phyloP scores from a whole-genome alignment of 225 moss, liverwort and hornwort genomes.

The Straminergon stramineum region DNA sequence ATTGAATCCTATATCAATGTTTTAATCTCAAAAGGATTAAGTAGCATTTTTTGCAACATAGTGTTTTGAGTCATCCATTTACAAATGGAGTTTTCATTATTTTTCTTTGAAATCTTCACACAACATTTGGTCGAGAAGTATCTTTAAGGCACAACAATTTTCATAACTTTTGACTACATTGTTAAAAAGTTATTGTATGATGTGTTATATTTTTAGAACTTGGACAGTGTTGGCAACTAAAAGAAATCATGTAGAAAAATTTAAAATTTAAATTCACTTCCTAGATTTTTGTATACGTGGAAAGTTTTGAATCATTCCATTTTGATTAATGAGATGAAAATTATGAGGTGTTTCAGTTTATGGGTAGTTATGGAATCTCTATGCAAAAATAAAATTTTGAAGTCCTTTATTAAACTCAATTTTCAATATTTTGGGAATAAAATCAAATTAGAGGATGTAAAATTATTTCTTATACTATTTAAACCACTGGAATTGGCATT shows the following conservation, averaged over 20 bases:
- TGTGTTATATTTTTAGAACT: neutral
- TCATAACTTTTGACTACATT: neutral
- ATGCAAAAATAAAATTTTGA: neutral
- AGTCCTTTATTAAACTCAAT: neutral
- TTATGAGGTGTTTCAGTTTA: neutral
- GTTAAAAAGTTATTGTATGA: neutral
- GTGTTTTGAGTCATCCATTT: neutral
- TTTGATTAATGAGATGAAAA: neutral
- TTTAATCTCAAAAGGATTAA: neutral
- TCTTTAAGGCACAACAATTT: neutral
- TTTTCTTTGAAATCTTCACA: neutral
- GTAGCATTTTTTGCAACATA: neutral
- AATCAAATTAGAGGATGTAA: neutral
- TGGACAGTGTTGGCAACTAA: rapidly evolving
- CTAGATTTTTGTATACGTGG: neutral
- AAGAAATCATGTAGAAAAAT: too few species aligned
- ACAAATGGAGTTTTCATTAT: neutral
- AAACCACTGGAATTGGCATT: neutral
- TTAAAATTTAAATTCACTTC: neutral
- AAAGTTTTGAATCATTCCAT: neutral
- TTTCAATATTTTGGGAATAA: neutral
- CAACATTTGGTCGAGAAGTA: neutral
- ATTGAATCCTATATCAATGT: neutral
- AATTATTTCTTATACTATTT: neutral
- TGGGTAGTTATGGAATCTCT: rapidly evolving